Conservation (phyloP, 352 stramenopile genomes). For the Phytopythium helicoides region DNA sequence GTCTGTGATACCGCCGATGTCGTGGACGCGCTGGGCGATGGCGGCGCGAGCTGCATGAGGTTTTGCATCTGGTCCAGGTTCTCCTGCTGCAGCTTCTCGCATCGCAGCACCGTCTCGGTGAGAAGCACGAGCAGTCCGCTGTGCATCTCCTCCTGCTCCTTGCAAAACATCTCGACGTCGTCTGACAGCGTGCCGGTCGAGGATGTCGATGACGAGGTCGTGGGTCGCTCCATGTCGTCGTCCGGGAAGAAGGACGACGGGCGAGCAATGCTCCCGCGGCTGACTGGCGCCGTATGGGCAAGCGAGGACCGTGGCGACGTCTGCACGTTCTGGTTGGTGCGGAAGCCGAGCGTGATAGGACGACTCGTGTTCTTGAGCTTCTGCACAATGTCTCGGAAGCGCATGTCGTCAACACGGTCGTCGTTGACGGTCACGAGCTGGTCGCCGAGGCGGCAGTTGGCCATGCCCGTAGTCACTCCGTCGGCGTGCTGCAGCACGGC, state of each 20-base stretch:
- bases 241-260: constrained; percentile 16
- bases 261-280: constrained; percentile 1
- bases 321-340: constrained; percentile 59
- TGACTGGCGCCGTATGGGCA: constrained; percentile 8
- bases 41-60: constrained; percentile 65
- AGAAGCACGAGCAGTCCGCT: constrained; percentile 76
- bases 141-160: constrained; percentile 86
- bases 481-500: constrained; percentile 76
- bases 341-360: constrained; percentile 70
- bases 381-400: constrained; percentile 73
- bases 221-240: constrained; percentile 35
- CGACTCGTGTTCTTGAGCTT: constrained; percentile 71
- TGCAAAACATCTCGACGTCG: constrained; percentile 74
- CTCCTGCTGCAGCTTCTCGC: constrained; percentile 79
- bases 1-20: constrained; percentile 3
- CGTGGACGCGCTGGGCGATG: not conserved
- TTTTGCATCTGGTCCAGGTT: constrained; percentile 83
- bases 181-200: constrained; percentile 67
- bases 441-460: constrained; percentile 72
- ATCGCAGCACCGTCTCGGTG: constrained; percentile 79
- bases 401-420: constrained; percentile 49
- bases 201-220: constrained; percentile 33
- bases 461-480: constrained; percentile 74
- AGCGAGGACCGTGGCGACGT: constrained; percentile 48
- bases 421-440: constrained; percentile 76